Conservation (phyloP, 257 asterid genomes). For the Nicotiana tomentosiformis region DNA sequence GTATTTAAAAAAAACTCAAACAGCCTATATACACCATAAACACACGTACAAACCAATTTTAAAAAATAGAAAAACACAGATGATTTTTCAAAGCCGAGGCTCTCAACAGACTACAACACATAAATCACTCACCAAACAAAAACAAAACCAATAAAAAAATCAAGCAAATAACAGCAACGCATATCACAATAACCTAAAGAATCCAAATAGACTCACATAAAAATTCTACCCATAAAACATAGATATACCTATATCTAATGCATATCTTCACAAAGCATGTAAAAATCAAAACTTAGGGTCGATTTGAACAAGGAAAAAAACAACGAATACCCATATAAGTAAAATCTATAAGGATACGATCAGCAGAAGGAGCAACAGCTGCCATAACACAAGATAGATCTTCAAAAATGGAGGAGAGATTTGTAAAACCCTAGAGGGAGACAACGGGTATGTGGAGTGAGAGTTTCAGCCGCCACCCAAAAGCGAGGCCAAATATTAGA, state of each 20-base stretch:
- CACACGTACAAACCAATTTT: not conserved
- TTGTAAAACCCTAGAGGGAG: constrained; percentile 7
- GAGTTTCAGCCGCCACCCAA: constrained; percentile 43
- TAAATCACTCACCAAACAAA: not conserved
- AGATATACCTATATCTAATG: not conserved
- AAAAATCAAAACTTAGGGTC: not conserved
- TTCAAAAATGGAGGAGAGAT: constrained; percentile 5
- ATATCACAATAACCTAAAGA: constrained; percentile 4
- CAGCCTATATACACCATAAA: not conserved
- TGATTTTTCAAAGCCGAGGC: not conserved
- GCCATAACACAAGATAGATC: constrained; percentile 32
- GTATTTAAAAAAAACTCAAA: not conserved
- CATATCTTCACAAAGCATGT: not conserved
- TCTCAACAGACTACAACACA: not conserved
- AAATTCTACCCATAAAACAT: not conserved
- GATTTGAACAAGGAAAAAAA: not conserved
- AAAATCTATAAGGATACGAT: constrained; percentile 42
- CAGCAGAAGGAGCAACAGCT: constrained; percentile 46
- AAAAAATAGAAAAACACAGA: not conserved
- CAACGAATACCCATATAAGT: not conserved
- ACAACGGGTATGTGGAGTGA: constrained; percentile 10
- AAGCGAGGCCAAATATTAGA: not conserved
- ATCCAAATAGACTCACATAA: not conserved
- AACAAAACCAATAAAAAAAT: not conserved
- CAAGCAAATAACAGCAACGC: not conserved